These are phyloP conservation scores for Vigna mungo DNA, from an alignment of 306 rosid genomes.

Conservation along the genomic window DNA sequence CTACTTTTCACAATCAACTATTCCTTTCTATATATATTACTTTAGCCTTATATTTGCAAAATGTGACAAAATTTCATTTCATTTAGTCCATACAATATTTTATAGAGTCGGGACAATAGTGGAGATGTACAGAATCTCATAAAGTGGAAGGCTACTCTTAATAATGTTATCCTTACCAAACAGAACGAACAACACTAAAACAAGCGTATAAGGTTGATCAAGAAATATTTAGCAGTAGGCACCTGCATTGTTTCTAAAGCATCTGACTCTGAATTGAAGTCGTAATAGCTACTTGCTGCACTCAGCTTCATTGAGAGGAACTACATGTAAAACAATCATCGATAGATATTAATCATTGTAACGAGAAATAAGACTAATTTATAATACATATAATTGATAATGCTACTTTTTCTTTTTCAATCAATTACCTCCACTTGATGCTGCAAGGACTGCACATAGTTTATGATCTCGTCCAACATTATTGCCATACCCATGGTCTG, in stretches of 20 bases:
- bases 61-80: neutral
- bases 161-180: neutral
- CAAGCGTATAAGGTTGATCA: neutral
- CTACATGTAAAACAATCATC: constrained; percentile 52
- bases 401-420: neutral
- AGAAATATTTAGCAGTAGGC: constrained; percentile 7
- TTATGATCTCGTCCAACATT: constrained; percentile 94
- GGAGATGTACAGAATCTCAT: neutral
- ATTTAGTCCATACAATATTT: constrained; percentile 1
- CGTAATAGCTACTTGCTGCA: constrained; percentile 73
- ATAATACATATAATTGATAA: neutral
- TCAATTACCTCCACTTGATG: constrained; percentile 83
- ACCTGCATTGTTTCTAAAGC: constrained; percentile 64
- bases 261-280: constrained; percentile 75
- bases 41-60: neutral
- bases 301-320: constrained; percentile 88
- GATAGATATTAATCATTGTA: neutral
- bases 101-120: neutral
- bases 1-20: neutral
- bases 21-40: too few relatives aligned
- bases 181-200: neutral
- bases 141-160: neutral
- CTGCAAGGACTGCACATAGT: constrained; percentile 93
- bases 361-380: too few relatives aligned
- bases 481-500: constrained; percentile 96